Evolutionary conservation across 768 basidiomycete species (phyloP), one percentile per base, ranked within the genome.

Genomic region (Podaxis sp.): DNA sequence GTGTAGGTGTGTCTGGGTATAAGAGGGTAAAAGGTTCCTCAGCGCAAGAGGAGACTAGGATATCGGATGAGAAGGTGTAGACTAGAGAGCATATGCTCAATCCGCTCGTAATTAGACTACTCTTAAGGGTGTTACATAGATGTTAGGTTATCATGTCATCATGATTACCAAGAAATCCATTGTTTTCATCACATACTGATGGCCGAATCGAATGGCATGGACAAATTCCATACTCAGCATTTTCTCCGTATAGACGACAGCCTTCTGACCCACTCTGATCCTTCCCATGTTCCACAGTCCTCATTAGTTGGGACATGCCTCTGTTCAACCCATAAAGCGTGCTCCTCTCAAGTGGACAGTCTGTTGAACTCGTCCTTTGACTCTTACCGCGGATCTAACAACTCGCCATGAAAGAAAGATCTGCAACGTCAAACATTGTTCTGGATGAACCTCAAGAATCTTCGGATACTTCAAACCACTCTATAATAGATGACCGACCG

Each of bases 1-100:
- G 72, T 2, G 73, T 74, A 3, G 75, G 75, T 8, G 69, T 72
- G 17, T 70, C 73, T 1, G 75, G 73, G 22, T 60, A 67, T 15
- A 58, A 55, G 6, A 44, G 38, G 61, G 50, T 28, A 46, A 67
- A 50, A 64, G 22, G 28, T 6, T 10, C 51, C 30, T 52, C 13
- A 10, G 24, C 24, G 22, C 33, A 53, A n/a, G 63, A 60, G 36
- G 58, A 4, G 5, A 6, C 41, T 2, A 6, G n/a, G 13, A 6
- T 26, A 22, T 49, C 3, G 12, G n/a, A 22, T 49, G 48, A 49
- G 12, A 11, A 22, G n/a, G 48, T 22, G 24, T 44, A 49, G 24
- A 24, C 22, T 1, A 26, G n/a, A 26, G 48, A 20, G 24, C 20
- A 22, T 49, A 5, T 49, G 48, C 4, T 22, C 1, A n/a, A 44